Base-by-base conservation (phyloP, 352 stramenopile genomes). In the Globisporangium carolinianum region DNA sequence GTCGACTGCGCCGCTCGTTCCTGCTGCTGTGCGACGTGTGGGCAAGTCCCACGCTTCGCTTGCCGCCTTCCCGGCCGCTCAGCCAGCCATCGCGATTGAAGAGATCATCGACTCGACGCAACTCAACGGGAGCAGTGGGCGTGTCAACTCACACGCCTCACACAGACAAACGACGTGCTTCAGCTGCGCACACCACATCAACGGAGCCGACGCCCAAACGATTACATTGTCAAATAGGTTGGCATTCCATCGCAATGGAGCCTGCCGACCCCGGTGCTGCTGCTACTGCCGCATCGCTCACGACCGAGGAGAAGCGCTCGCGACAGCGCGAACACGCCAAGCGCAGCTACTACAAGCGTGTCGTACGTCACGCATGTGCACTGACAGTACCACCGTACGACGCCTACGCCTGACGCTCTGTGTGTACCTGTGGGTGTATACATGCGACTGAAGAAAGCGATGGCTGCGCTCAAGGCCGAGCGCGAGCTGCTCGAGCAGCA, bases 281-380 rank as follows among this genome's bases (percentile, higher is more conserved):
- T 32, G 24, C 24, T n/a, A n/a, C n/a, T 32, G 24, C 24, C 24
- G 24, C 24, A 32, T 32, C 24, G 24, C 24, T 32, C 4, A 32
- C 46, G 15, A 14, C 17, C 11, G 51, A 63, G 12, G 3, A 42
- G 6, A 54, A 53, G 51, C 58, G 58, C 18, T 5, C 53, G 51
- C 50, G 58, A 1, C 58, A 63, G 52, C 76, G 80, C 5, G 66
- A 85, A 46, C 70, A 83, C 45, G 80, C 82, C 64, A 86, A 87
- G 64, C 73, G 76, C 8, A 76, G 79, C 52, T 90, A 90, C 77
- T 86, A 90, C 71, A 82, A 83, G 66, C 86, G 87, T 41, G 66
- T 79, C 50, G 80, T 90, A 67, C 60, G 75, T 71, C 2, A 18
- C 18, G 18, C 18, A 14, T 17, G 18, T 15, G 0, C 48, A n/a